Conservation (phyloP, 2,329 filamentous ascomycete genomes). For the Ceratocystis alfenasii region DNA sequence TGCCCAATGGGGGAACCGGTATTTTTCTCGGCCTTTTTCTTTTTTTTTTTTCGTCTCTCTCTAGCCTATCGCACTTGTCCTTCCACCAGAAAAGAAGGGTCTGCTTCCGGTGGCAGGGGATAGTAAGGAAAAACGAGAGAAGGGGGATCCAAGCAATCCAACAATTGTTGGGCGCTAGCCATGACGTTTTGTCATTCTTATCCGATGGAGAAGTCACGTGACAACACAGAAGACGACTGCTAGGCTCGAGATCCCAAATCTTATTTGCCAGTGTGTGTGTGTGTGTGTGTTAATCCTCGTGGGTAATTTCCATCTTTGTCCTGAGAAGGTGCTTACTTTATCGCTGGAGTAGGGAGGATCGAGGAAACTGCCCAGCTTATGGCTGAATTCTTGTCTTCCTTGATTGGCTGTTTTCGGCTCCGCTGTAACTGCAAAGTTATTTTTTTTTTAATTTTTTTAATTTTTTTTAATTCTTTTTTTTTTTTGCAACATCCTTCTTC, state of each 20-base stretch:
- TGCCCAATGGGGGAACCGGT: conserved; percentile 2
- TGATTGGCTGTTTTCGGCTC: neutral
- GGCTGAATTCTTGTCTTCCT: too few species aligned
- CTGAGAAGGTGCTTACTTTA: too few species aligned
- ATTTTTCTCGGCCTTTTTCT: conserved; percentile 12
- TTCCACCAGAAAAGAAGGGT: neutral
- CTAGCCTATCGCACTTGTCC: neutral
- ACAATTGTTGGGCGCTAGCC: neutral
- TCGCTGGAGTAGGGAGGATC: neutral
- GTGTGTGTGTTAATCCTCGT: too few species aligned
- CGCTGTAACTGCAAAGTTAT: neutral
- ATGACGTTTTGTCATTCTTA: neutral
- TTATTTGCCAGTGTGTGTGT: too few species aligned
- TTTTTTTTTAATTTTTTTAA: neutral
- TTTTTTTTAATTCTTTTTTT: neutral
- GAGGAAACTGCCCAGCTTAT: neutral
- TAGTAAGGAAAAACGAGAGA: neutral
- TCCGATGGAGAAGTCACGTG: too few species aligned
- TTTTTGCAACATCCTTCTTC: neutral
- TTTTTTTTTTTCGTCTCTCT: neutral
- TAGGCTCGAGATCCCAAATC: too few species aligned
- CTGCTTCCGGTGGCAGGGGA: neutral
- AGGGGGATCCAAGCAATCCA: neutral
- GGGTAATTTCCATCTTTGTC: too few species aligned
- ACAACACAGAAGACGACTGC: too few species aligned